These are phyloP conservation scores for Backusella liffmaniae DNA, from an alignment of 192 early-diverging fungal genomes.

Conservation along the genomic window DNA sequence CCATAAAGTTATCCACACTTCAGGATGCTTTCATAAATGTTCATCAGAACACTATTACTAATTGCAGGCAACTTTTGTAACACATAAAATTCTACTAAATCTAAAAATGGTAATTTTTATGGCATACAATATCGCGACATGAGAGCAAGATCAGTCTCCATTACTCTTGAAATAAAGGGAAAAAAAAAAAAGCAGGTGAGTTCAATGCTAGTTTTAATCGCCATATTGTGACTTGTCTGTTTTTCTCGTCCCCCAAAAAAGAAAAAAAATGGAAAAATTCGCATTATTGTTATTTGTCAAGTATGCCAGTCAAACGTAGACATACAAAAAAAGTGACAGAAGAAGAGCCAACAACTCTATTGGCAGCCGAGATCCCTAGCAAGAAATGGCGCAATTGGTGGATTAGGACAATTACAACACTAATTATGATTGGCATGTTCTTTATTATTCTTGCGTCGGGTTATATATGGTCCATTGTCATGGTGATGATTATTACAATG, in stretches of 20 bases:
- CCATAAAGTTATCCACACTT: too few relatives aligned
- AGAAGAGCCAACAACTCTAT: slow-evolving; percentile 28
- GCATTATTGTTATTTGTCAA: neutral
- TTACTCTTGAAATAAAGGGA: neutral
- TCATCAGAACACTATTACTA: neutral
- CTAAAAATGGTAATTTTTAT: neutral
- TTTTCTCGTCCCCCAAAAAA: neutral
- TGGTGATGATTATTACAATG: slow-evolving; percentile 82
- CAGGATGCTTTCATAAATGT: neutral
- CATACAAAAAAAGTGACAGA: neutral
- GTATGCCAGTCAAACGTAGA: neutral
- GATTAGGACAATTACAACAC: slow-evolving; percentile 79
- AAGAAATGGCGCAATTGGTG: slow-evolving; percentile 81
- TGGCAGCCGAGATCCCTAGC: slow-evolving; percentile 43
- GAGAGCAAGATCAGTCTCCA: neutral
- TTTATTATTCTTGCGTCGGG: slow-evolving; percentile 73
- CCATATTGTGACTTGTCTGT: neutral
- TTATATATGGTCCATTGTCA: slow-evolving; percentile 80
- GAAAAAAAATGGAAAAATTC: neutral
- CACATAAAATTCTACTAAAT: neutral
- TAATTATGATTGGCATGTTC: slow-evolving; percentile 89
- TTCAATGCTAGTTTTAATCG: too few relatives aligned
- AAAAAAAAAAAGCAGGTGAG: neutral
- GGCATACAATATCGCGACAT: neutral
- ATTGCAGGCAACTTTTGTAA: neutral